A percentile compares a stretch with the other conserved stretches of the same genome.
phyloP scores from a whole-genome alignment of 208 protist species.

The Phytomonas sp. region DNA sequence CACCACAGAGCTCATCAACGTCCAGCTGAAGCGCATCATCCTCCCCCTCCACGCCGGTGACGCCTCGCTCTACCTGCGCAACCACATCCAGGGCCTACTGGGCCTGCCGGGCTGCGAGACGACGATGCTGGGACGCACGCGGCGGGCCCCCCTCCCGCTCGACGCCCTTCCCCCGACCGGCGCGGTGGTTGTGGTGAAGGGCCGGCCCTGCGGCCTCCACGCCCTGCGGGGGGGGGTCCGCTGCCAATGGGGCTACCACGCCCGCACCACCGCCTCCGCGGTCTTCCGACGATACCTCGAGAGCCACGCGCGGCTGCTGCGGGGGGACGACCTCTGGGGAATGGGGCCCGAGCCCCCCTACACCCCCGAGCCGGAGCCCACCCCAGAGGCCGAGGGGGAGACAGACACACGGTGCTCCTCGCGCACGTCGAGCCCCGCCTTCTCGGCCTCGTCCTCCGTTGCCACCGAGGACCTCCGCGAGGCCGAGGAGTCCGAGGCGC shows the following conservation, averaged over 20 bases:
- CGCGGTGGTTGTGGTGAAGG: background rate
- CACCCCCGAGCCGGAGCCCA: too few relatives aligned
- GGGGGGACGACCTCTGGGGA: conserved; percentile 11
- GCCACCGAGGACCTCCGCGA: conserved; percentile 20
- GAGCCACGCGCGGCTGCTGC: conserved; percentile 13
- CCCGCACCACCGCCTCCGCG: conserved; percentile 23
- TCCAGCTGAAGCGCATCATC: conserved; percentile 28
- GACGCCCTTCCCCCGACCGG: background rate
- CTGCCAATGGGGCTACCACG: conserved; percentile 23
- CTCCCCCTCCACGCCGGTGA: conserved; percentile 35
- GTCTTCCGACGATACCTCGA: conserved; percentile 26
- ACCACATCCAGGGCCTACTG: conserved; percentile 36
- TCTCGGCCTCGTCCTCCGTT: too few relatives aligned
- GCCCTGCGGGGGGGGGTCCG: conserved; percentile 36
- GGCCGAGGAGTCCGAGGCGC: conserved; percentile 28
- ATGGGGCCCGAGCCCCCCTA: conserved; percentile 7
- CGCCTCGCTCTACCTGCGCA: conserved; percentile 33
- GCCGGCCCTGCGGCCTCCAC: background rate
- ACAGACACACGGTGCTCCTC: too few relatives aligned
- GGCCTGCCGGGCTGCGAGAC: conserved; percentile 46
- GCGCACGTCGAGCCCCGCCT: background rate
- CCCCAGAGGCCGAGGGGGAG: too few relatives aligned
- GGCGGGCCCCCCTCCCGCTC: background rate
- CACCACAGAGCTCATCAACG: too few relatives aligned
- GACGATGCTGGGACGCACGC: conserved; percentile 23